Evolutionary conservation across 306 rosid genomes (phyloP).

Genomic region (Acacia melanoxylon): DNA sequence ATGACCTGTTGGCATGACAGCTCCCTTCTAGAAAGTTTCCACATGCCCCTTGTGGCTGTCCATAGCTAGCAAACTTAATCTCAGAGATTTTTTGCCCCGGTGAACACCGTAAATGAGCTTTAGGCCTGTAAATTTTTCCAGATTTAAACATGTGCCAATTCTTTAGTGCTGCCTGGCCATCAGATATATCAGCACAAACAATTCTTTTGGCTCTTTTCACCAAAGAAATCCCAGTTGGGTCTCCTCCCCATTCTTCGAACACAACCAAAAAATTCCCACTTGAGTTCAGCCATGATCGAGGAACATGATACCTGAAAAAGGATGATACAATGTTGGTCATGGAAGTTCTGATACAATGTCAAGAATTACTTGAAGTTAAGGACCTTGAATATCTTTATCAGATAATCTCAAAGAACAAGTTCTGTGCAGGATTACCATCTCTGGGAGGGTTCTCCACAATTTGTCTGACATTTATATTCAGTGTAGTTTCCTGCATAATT

Average conservation of each 20-base stretch:
- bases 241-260: constrained; percentile 95
- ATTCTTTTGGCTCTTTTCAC: constrained; percentile 57
- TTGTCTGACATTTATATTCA: constrained; percentile 63
- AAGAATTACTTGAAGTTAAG: neutral
- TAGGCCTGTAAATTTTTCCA: constrained; percentile 39
- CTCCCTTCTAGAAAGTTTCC: constrained; percentile 54
- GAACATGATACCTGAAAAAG: constrained; percentile 87
- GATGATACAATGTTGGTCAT: constrained; percentile 7
- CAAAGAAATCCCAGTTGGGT: constrained; percentile 67
- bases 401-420: neutral
- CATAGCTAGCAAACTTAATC: constrained; percentile 70
- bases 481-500: constrained; percentile 71
- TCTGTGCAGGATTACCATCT: constrained; percentile 66
- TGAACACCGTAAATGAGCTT: constrained; percentile 70
- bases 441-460: constrained; percentile 89
- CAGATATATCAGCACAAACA: constrained; percentile 65
- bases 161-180: constrained; percentile 56
- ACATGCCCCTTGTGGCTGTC: constrained; percentile 59
- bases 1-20: constrained; percentile 64
- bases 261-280: constrained; percentile 69
- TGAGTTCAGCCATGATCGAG: constrained; percentile 80
- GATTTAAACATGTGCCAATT: constrained; percentile 35
- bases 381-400: neutral
- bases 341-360: neutral
- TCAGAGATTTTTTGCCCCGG: constrained; percentile 52